Conservation (phyloP, 371 early-diverging fungal genomes). For the Mortierella sp. region DNA sequence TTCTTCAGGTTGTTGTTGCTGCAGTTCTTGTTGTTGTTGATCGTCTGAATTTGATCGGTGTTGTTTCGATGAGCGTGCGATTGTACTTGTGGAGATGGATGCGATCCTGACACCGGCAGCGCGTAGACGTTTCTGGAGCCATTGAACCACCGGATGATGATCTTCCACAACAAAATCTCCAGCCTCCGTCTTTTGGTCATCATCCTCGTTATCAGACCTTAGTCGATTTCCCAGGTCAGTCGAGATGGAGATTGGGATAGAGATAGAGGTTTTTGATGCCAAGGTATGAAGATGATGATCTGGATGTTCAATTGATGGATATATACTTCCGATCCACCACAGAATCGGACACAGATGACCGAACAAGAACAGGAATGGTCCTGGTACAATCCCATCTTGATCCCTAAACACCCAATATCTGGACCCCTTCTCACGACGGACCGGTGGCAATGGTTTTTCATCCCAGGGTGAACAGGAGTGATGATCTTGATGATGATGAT, state of each 20-base stretch:
- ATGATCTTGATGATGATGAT: too few species aligned
- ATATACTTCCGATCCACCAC: slow-evolving; percentile 45
- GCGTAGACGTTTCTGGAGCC: slow-evolving; percentile 13
- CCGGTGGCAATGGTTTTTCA: slow-evolving; percentile 22
- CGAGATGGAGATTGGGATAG: too few species aligned
- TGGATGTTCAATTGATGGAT: slow-evolving; percentile 23
- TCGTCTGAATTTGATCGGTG: background rate
- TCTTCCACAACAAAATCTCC: too few species aligned
- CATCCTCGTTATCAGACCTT: too few species aligned
- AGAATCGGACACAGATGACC: slow-evolving; percentile 32
- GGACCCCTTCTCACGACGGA: slow-evolving; percentile 11
- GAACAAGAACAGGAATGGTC: slow-evolving; percentile 32
- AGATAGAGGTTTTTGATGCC: background rate
- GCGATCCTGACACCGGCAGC: slow-evolving; percentile 9
- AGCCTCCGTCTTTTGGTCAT: too few species aligned
- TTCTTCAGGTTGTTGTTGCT: background rate
- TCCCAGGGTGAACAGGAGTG: slow-evolving; percentile 20
- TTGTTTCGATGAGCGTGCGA: background rate
- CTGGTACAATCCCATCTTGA: slow-evolving; percentile 19
- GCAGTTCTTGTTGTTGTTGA: too few species aligned
- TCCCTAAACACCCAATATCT: slow-evolving; percentile 48
- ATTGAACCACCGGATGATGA: slow-evolving; percentile 13
- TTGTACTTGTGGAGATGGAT: slow-evolving; percentile 11
- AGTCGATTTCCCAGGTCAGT: too few species aligned
- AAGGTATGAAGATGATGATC: background rate